Evolutionary conservation across 2,329 filamentous ascomycete genomes (phyloP).

Genomic region (Xylariomycetidae sp.): DNA sequence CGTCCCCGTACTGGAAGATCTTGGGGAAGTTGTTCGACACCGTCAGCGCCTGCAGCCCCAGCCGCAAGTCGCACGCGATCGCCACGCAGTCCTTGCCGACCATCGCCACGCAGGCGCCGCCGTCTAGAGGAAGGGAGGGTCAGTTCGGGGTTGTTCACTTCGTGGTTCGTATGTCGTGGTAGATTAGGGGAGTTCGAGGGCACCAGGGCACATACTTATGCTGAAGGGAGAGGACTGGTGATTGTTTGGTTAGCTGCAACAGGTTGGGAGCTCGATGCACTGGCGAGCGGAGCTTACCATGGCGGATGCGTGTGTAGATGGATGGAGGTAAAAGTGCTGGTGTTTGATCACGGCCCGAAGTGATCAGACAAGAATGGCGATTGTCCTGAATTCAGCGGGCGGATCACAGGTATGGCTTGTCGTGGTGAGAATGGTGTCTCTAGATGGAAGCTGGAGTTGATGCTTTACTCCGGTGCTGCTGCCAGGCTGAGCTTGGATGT

Average conservation of each 20-base stretch:
- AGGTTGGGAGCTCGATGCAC: slow-evolving; percentile 10
- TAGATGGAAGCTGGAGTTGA: no score
- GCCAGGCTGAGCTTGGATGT: slow-evolving; percentile 9
- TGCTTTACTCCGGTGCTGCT: no score
- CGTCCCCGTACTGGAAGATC: slow-evolving; percentile 95
- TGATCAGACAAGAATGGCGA: no score
- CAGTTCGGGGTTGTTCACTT: slow-evolving; percentile 7
- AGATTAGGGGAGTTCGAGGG: no score
- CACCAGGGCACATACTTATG: no score
- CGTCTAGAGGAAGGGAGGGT: slow-evolving; percentile 42
- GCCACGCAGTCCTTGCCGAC: slow-evolving; percentile 99
- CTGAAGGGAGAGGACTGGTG: slow-evolving; percentile 81
- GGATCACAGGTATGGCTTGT: neutral
- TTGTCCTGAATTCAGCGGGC: no score
- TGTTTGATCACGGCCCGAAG: no score
- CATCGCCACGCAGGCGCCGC: slow-evolving; percentile 97
- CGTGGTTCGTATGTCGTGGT: slow-evolving; percentile 38
- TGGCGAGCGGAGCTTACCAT: slow-evolving; percentile 26
- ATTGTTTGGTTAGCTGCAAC: slow-evolving; percentile 26
- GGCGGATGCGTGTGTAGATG: slow-evolving; percentile 11
- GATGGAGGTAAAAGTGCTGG: no score
- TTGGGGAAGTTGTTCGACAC: slow-evolving; percentile 99
- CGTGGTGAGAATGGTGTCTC: no score
- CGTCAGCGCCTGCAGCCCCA: slow-evolving; percentile 92
- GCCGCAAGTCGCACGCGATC: slow-evolving; percentile 97